Evolutionary conservation across 2,329 filamentous ascomycete species (phyloP), one percentile per base, ranked within the genome.

Genomic region (Neonectria hederae): DNA sequence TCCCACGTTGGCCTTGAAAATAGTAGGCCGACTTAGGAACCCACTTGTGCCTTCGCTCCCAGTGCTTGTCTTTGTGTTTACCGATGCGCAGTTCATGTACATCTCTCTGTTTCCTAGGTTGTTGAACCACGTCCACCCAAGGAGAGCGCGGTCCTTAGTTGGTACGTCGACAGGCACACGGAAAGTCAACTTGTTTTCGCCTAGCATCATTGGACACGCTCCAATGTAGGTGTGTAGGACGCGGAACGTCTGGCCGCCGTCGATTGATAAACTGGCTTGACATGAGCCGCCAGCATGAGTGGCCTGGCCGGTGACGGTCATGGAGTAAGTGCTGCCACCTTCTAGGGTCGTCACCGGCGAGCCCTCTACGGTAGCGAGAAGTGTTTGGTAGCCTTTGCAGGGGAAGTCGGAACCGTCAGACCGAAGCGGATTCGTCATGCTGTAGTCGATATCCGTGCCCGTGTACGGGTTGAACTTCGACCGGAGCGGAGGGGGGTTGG

Each of bases 81-180:
- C 82, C 7, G 84, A 83, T 0, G 88, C 88, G 69, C 89, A 91
- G 76, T 90, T 89, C 86, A 90, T 90, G 79, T 91, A 92, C 84
- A 90, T 89, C 73, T 91, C 89, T 19, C 88, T 82, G 72, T 89
- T 90, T 1, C 89, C 88, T 26, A 87, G 69, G 64, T 83, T 83
- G 76, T 89, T 89, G 76, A 89, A 88, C 86, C 85, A 88, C 3
- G 85, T 86, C 89, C 89, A 91, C 2, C 84, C 84, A 13, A 91
- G 79, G 1, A 90, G 74, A 8, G 84, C 86, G 3, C 60, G 55
- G 63, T 70, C 66, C n/a, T 87, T 81, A 0, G 69, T n/a, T 0
- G 84, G 84, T 0, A 83, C 83, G 61, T 84, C 82, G 2, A 70
- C 73, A 0, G 88, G 88, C 5, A 90, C 78, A 1, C 80, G 83